phyloP scores from a whole-genome alignment of 1,139 yeast species.

The Sugiyamaella grinbergsii region DNA sequence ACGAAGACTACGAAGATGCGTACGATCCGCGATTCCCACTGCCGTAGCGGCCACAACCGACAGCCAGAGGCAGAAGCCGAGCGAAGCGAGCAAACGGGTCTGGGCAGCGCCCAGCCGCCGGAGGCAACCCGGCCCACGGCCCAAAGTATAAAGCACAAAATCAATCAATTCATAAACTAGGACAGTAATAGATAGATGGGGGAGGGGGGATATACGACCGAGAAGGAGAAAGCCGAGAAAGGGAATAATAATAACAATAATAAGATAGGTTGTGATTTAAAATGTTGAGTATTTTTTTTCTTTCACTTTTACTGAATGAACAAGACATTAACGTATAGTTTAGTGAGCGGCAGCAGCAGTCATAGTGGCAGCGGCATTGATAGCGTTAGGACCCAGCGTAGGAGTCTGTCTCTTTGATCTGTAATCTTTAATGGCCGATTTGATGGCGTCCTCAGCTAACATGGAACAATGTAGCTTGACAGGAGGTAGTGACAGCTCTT shows the following conservation, averaged over 20 bases:
- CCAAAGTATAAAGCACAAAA: not conserved
- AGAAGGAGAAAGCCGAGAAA: not conserved
- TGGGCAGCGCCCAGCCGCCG: too few relatives aligned
- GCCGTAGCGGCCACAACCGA: not conserved
- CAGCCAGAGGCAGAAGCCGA: not conserved
- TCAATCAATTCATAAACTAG: slow-evolving; percentile 5
- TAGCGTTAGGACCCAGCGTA: slow-evolving; percentile 44
- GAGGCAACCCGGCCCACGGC: not conserved
- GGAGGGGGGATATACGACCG: not conserved
- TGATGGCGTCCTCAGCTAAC: slow-evolving; percentile 98
- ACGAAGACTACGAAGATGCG: slow-evolving; percentile 18
- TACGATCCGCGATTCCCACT: slow-evolving; percentile 25
- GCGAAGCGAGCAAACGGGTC: not conserved
- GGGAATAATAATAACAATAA: not conserved
- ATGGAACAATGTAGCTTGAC: slow-evolving; percentile 96
- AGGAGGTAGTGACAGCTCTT: slow-evolving; percentile 91
- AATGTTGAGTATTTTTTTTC: too few relatives aligned
- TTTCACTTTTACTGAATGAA: slow-evolving; percentile 1
- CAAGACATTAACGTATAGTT: not conserved
- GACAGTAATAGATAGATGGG: not conserved
- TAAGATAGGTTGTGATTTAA: too few relatives aligned
- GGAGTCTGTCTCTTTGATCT: slow-evolving; percentile 59
- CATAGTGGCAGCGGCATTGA: slow-evolving; percentile 18
- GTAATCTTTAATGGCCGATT: slow-evolving; percentile 95
- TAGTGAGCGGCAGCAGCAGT: slow-evolving; percentile 21